A percentile compares a stretch with the other conserved stretches of the same genome.
These are phyloP conservation scores for Annona squamosa DNA, from an alignment of 164 flowering plant species.

Conservation along the genomic window DNA sequence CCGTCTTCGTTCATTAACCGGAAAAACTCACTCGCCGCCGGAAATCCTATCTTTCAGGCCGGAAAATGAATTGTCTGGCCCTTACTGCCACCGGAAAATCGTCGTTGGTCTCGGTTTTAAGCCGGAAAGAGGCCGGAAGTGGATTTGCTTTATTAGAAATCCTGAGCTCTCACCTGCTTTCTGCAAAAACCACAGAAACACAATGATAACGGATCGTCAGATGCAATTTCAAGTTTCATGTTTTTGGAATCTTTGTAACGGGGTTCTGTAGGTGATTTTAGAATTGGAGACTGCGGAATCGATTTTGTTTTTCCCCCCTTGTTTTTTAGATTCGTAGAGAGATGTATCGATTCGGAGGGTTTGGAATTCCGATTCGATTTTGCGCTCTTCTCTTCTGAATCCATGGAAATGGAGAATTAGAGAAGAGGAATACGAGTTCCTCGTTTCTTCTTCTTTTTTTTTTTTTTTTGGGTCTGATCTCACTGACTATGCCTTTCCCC, in stretches of 20 bases:
- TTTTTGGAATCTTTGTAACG: neutral
- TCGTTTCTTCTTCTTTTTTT: neutral
- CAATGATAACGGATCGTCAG: conserved; percentile 1
- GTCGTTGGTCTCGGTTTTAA: conserved; percentile 23
- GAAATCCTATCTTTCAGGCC: neutral
- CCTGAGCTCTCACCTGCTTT: conserved; percentile 20
- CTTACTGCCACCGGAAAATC: neutral
- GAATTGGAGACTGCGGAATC: neutral
- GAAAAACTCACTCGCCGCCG: neutral
- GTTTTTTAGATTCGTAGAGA: neutral
- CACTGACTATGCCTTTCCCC: conserved; percentile 39
- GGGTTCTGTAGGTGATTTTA: neutral
- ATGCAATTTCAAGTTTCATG: conserved; percentile 6
- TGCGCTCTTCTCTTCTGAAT: neutral
- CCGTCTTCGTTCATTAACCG: neutral
- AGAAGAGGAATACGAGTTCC: neutral
- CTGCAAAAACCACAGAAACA: neutral
- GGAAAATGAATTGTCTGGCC: neutral
- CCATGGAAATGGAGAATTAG: conserved; percentile 4
- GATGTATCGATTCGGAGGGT: neutral
- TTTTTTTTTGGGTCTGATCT: neutral
- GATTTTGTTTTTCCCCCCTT: too few relatives aligned
- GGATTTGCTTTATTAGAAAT: conserved; percentile 8
- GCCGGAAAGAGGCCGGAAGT: neutral
- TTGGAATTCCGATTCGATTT: neutral